Evolutionary conservation across 768 basidiomycete genomes (phyloP), one percentile per base, ranked within the genome.

Genomic region (Pholiota conissans): DNA sequence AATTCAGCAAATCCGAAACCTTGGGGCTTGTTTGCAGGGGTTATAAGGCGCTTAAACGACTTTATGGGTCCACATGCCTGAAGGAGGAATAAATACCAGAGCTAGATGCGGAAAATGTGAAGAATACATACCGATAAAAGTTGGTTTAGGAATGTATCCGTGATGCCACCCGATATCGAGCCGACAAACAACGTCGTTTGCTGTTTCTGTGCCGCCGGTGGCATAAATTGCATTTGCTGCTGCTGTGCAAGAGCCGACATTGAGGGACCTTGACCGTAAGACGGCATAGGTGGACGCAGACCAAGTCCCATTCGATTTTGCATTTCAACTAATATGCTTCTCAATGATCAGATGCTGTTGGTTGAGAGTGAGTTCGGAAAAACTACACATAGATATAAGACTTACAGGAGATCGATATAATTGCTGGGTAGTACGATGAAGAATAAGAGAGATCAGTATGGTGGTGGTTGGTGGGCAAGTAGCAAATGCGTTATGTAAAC

Each of bases 1-100:
- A 84, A 98, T 71, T 96, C 92, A 49, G 93, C 96, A 73, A 98
- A 99, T 9, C 95, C 97, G 68, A 98, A 98, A 2, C 93, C 94
- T 76, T 95, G 92, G 5, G 95, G 91, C 71, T 95, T 93, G 67
- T 95, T 93, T 16, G 91, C 87, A 24, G 94, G 92, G 1, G 94
- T 95, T 46, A 92, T 91, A 22, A 95, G 85, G 14, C 95, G 88
- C 65, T 95, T 98, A 76, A 99, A 91, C 0, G 91, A 93, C 58
- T 86, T 86, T 58, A 98, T 78, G 3, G 87, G 84, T 13, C 97
- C 97, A 65, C 94, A 98, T 27, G 95, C 87, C 95, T 98, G 42
- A 28, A 45, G 55, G 46, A 26, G 30, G 20, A 14, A 29, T 55
- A 11, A 55, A 26, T 56, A 34, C 27, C 11, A 22, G 28, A 9